Evolutionary conservation across 441 rosid species (phyloP), one percentile per base, ranked within the genome.

Genomic region (Bocquillonia castaneifolia): DNA sequence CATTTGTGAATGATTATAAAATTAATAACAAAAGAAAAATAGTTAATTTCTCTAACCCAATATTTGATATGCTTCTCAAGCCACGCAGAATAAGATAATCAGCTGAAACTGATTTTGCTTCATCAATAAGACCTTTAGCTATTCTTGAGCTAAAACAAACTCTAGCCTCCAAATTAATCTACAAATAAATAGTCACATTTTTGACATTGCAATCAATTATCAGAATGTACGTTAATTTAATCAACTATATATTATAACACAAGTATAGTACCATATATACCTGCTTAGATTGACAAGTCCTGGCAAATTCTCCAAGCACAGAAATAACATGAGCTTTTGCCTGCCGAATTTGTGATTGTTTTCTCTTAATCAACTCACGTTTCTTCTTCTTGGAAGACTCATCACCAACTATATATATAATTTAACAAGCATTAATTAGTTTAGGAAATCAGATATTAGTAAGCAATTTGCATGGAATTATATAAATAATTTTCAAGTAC

Each of bases 121-220:
- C 97, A 69, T 89, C 76, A 32, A 86, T 75, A 32, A 91, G 80
- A 51, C 94, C 92, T 79, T 70, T 84, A 52, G 81, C 84, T 10
- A 84, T 61, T 68, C 83, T 78, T 20, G 89, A 67, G 80, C 86
- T 82, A 73, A 86, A 81, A 25, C 91, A 83, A 13, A 93, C 86
- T 77, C 78, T 88, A 58, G 98, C 98, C 77, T 91, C 98, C 83
- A 93, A 82, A 72, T 86, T 81, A 66, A 93, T 84, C 94, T 92
- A 76, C 50, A 29, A 69, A 72, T 53, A 20, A 18, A 29, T 2
- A 10, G n/a, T 6, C 3, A 7, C 36, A 12, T n/a, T 15, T 17
- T 2, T 25, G 18, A 3, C 25, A 25, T 4, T 28, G 47, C 8
- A 12, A 42, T 1, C 17, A 3, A 1, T 15, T 8, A 45, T 45